These are phyloP conservation scores for Tricholoma furcatifolium DNA, from an alignment of 768 basidiomycete species.

Conservation along the genomic window DNA sequence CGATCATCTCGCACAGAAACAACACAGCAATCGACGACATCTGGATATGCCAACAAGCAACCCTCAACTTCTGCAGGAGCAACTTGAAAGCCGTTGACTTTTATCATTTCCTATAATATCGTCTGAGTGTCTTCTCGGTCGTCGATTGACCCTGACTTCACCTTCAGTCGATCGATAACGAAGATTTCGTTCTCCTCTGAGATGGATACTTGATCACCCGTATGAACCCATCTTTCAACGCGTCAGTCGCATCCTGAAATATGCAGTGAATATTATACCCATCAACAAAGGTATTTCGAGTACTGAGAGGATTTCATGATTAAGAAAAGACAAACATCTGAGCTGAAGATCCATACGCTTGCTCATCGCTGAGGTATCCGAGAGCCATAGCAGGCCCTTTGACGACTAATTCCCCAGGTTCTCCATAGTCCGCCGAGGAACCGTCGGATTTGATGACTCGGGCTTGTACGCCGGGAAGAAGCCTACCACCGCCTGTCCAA, in stretches of 20 bases:
- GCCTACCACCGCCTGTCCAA: conserved; percentile 34
- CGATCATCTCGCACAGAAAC: conserved; percentile 60
- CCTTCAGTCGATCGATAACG: conserved; percentile 61
- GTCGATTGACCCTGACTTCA: conserved; percentile 12
- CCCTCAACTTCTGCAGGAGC: conserved; percentile 59
- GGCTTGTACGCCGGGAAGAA: conserved; percentile 44
- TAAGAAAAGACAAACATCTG: conserved; percentile 4
- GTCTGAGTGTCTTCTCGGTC: neutral
- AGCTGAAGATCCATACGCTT: conserved; percentile 44
- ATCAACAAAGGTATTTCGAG: conserved; percentile 55
- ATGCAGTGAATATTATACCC: conserved; percentile 35
- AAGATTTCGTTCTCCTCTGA: conserved; percentile 51
- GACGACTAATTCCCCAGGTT: conserved; percentile 49
- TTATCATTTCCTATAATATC: conserved; percentile 56
- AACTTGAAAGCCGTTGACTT: conserved; percentile 62
- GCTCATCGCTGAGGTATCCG: conserved; percentile 43
- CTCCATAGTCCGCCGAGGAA: conserved; percentile 36
- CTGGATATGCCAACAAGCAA: conserved; percentile 43
- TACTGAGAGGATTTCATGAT: conserved; percentile 34
- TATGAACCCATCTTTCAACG: conserved; percentile 54
- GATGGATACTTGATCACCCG: conserved; percentile 59
- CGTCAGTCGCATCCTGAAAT: neutral
- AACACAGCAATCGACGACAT: conserved; percentile 60
- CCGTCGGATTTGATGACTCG: conserved; percentile 48
- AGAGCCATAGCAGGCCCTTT: conserved; percentile 42